phyloP scores from a whole-genome alignment of 2,329 filamentous ascomycete genomes.

The Aspergillus brunneoviolaceus region DNA sequence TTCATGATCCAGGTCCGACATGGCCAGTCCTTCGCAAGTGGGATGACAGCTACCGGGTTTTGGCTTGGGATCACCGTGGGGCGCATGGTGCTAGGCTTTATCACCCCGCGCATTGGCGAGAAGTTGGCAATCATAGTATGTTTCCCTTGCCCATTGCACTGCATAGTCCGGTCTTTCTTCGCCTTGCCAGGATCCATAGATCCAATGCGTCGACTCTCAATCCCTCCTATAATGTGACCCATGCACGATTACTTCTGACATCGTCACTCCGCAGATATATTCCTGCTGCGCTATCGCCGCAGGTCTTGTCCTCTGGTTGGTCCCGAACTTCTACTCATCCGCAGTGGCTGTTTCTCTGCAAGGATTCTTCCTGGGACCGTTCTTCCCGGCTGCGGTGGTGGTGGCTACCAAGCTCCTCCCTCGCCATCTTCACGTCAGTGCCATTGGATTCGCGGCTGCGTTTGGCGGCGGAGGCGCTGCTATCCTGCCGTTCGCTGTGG shows the following conservation, averaged over 20 bases:
- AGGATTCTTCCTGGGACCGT: slow-evolving; percentile 76
- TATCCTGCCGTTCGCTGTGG: slow-evolving; percentile 46
- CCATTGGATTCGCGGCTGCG: slow-evolving; percentile 76
- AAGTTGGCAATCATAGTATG: slow-evolving; percentile 58
- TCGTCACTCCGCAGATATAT: slow-evolving; percentile 49
- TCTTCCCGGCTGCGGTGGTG: slow-evolving; percentile 75
- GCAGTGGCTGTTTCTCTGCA: slow-evolving; percentile 69
- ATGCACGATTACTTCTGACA: neutral
- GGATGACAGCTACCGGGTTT: slow-evolving; percentile 75
- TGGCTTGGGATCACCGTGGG: slow-evolving; percentile 81
- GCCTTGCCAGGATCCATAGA: too few species aligned
- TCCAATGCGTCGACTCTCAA: neutral
- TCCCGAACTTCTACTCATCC: slow-evolving; percentile 72
- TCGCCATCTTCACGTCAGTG: slow-evolving; percentile 70
- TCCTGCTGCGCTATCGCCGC: slow-evolving; percentile 62
- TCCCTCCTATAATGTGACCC: neutral
- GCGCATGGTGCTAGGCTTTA: slow-evolving; percentile 69
- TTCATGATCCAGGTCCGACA: slow-evolving; percentile 81
- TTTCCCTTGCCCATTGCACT: neutral
- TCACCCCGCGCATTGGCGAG: slow-evolving; percentile 69
- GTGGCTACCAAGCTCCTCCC: slow-evolving; percentile 73
- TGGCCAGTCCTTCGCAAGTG: slow-evolving; percentile 68
- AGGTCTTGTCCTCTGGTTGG: slow-evolving; percentile 76
- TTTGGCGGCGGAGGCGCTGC: slow-evolving; percentile 71
- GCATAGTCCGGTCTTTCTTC: too few species aligned